A percentile compares a stretch with the other conserved stretches of the same genome.
phyloP scores from a whole-genome alignment of 108 stramenopile species.

The Epithemia pelagica region DNA sequence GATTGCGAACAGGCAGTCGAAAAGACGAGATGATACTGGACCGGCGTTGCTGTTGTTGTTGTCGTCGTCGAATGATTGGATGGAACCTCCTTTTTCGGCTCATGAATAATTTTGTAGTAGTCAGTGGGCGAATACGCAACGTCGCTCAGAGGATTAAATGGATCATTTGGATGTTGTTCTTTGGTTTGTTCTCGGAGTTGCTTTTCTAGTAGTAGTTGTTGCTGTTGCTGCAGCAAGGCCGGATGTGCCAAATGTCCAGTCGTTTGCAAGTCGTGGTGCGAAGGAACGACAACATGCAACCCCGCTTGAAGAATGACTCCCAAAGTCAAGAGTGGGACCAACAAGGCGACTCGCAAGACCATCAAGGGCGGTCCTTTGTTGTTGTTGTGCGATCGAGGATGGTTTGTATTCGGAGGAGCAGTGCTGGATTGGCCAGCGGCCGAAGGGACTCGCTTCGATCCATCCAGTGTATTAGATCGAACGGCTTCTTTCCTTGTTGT shows the following conservation, averaged over 20 bases:
- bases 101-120: neutral
- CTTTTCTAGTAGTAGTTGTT: neutral
- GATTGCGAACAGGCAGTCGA: conserved; percentile 74
- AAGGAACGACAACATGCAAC: neutral
- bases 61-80: conserved; percentile 1
- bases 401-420: too few species aligned
- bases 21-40: conserved; percentile 65
- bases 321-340: neutral
- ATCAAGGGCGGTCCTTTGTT: neutral
- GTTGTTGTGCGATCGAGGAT: too few species aligned
- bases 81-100: neutral
- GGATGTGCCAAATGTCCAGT: neutral
- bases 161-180: neutral
- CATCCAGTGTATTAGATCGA: too few species aligned
- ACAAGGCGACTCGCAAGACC: neutral
- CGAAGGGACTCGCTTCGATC: too few species aligned
- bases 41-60: too few species aligned
- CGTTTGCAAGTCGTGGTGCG: neutral
- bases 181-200: neutral
- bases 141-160: neutral
- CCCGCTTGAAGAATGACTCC: neutral
- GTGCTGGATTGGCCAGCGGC: too few species aligned
- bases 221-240: neutral
- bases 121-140: too few species aligned
- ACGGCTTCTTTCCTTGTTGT: too few species aligned